These are phyloP conservation scores for Lagerstroemia speciosa DNA, from an alignment of 345 rosid genomes.

Conservation along the genomic window DNA sequence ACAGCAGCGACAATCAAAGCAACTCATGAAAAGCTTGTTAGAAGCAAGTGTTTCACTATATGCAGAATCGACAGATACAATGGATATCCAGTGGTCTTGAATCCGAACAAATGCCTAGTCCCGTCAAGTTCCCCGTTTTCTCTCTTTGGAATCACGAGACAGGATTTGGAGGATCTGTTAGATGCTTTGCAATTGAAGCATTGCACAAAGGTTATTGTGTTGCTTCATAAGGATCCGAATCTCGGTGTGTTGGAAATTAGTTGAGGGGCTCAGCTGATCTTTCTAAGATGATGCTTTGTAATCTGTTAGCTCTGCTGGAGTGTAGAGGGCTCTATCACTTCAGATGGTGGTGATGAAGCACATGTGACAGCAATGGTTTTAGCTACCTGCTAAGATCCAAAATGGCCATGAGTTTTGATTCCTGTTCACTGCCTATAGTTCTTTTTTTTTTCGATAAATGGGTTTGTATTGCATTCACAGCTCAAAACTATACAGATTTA, in stretches of 20 bases:
- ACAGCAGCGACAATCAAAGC: slow-evolving; percentile 23
- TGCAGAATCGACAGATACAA: background rate
- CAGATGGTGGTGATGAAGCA: background rate
- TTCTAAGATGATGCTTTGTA: background rate
- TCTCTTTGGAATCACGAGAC: background rate
- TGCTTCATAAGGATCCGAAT: background rate
- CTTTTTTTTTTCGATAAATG: too few relatives aligned
- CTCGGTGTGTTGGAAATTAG: background rate
- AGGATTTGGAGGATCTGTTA: background rate
- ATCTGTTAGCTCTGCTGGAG: background rate
- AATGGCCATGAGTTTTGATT: too few relatives aligned
- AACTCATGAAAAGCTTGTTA: slow-evolving; percentile 3
- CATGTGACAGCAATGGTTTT: too few relatives aligned
- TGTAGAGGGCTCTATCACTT: background rate
- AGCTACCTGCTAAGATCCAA: too few relatives aligned
- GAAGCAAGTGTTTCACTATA: background rate
- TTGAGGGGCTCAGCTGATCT: background rate
- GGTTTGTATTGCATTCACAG: too few relatives aligned
- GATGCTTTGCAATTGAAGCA: background rate
- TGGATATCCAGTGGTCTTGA: background rate
- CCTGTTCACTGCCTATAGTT: too few relatives aligned
- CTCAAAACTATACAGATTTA: too few relatives aligned
- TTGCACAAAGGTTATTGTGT: background rate
- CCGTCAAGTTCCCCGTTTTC: background rate
- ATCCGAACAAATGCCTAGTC: background rate